Evolutionary conservation across 768 basidiomycete genomes (phyloP).

Genomic region (Neoboletus brunneissimus): DNA sequence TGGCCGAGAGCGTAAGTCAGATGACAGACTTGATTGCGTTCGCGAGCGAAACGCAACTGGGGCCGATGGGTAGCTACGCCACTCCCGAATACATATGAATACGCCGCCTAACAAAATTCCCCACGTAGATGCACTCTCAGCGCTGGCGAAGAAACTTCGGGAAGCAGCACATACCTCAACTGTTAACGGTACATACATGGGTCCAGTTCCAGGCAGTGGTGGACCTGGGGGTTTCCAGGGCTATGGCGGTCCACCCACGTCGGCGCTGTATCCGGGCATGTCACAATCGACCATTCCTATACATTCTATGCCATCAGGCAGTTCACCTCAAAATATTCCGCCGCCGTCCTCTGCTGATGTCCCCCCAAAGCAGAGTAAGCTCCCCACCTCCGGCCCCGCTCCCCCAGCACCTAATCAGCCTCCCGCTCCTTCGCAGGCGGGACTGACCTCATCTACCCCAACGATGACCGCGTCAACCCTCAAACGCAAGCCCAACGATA

Average conservation of each 20-base stretch:
- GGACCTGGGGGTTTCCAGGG: conserved; percentile 25
- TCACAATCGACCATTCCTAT: conserved; percentile 45
- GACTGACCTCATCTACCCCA: conserved; percentile 47
- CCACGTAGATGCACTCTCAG: conserved; percentile 43
- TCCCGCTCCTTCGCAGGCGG: conserved; percentile 39
- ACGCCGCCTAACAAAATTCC: conserved; percentile 18
- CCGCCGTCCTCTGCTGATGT: conserved; percentile 48
- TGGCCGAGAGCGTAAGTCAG: conserved; percentile 78
- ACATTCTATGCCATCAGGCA: conserved; percentile 40
- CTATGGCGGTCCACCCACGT: conserved; percentile 32
- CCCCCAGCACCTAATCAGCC: conserved; percentile 40
- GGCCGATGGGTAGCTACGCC: conserved; percentile 61
- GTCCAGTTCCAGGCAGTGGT: conserved; percentile 13
- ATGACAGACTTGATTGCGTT: conserved; percentile 77
- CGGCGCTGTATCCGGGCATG: conserved; percentile 44
- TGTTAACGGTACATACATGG: conserved; percentile 20
- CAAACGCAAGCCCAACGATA: conserved; percentile 52
- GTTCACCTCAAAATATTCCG: conserved; percentile 49
- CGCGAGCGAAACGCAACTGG: conserved; percentile 50
- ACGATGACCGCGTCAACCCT: conserved; percentile 46
- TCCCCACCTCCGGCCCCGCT: conserved; percentile 43
- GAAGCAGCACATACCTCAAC: conserved; percentile 18
- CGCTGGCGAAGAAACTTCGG: conserved; percentile 40
- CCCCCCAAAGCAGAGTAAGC: conserved; percentile 64
- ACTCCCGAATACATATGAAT: conserved; percentile 26